Conservation (phyloP, 2,329 filamentous ascomycete species). For the Elsinoe ampelina region DNA sequence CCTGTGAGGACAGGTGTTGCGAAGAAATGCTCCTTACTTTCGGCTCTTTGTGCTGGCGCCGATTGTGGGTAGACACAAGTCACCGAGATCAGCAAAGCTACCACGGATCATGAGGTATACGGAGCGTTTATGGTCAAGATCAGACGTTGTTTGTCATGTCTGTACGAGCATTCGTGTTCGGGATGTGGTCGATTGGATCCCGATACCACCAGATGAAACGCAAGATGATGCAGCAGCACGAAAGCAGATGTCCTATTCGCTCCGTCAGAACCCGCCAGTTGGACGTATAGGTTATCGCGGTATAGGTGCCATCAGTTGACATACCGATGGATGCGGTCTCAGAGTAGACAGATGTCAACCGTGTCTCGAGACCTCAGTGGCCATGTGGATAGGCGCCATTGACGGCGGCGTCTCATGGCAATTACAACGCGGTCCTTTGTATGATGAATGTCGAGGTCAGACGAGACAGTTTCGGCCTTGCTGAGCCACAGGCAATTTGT, state of each 20-base stretch:
- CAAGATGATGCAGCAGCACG: background rate
- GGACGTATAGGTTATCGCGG: background rate
- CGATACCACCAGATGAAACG: background rate
- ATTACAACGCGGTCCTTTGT: slow-evolving; percentile 6
- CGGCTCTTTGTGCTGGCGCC: slow-evolving; percentile 6
- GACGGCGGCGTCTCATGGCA: slow-evolving; percentile 4
- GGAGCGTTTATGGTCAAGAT: no score
- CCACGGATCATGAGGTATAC: background rate
- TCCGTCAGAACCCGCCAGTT: background rate
- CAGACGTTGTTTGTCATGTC: background rate
- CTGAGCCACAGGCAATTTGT: background rate
- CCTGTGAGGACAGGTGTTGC: background rate
- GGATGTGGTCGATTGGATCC: background rate
- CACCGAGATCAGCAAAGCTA: background rate
- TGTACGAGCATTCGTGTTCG: background rate
- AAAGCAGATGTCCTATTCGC: background rate
- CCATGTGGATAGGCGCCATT: slow-evolving; percentile 4
- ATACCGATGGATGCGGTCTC: background rate
- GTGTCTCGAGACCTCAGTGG: background rate
- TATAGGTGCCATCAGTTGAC: background rate
- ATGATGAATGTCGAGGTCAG: background rate
- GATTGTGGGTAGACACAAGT: background rate
- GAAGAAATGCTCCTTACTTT: slow-evolving; percentile 1
- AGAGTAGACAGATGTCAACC: slow-evolving; percentile 1
- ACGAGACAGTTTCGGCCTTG: slow-evolving; percentile 1